Percentiles rank a stretch among this genome's conserved stretches.
phyloP scores from a whole-genome alignment of 352 stramenopile genomes.

The Phytophthora megakarya region DNA sequence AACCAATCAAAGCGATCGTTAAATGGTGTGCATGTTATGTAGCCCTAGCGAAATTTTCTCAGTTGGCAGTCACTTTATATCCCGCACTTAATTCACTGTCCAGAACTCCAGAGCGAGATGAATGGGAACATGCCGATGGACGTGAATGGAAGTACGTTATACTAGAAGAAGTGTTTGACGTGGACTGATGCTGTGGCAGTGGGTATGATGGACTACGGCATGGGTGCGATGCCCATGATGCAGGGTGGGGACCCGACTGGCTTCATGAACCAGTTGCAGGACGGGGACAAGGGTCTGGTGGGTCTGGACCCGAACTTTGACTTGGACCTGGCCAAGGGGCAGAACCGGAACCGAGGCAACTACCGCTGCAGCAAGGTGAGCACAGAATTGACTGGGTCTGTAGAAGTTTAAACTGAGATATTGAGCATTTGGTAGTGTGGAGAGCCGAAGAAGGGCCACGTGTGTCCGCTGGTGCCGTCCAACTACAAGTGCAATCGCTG shows the following conservation, averaged over 20 bases:
- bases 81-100: neutral
- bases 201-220: slow-evolving; percentile 63
- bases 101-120: slow-evolving; percentile 12
- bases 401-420: neutral
- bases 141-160: slow-evolving; percentile 37
- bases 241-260: slow-evolving; percentile 28
- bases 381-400: neutral
- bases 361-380: slow-evolving; percentile 85
- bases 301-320: slow-evolving; percentile 39
- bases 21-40: no score
- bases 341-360: slow-evolving; percentile 86
- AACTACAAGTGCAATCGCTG: slow-evolving; percentile 87
- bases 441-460: slow-evolving; percentile 87
- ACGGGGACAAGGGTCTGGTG: slow-evolving; percentile 33
- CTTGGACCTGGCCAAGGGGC: slow-evolving; percentile 60
- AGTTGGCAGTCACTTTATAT: slow-evolving; percentile 17
- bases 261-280: slow-evolving; percentile 67
- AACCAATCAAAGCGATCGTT: no score
- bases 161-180: neutral
- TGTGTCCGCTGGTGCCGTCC: slow-evolving; percentile 79
- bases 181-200: slow-evolving; percentile 35
- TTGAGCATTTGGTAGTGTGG: slow-evolving; percentile 52
- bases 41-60: slow-evolving; percentile 12
- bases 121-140: slow-evolving; percentile 44
- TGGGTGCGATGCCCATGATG: slow-evolving; percentile 55